A percentile compares a stretch with the other conserved stretches of the same genome.
Conservation (phyloP, 2,329 filamentous ascomycete species). For the Fusarium newnesense region DNA sequence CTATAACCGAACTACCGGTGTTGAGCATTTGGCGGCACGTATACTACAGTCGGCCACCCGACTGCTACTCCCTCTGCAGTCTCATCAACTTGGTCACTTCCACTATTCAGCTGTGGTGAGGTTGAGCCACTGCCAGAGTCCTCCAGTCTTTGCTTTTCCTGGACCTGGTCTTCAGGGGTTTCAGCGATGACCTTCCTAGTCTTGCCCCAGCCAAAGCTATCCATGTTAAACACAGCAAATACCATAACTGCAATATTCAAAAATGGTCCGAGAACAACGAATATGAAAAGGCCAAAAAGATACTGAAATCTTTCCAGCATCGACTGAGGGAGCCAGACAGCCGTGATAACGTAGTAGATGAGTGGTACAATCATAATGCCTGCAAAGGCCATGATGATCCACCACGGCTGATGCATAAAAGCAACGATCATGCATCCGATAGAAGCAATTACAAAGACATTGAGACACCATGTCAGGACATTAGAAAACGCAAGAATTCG, state of each 20-base stretch:
- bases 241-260: slow-evolving; percentile 42
- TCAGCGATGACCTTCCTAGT: slow-evolving; percentile 36
- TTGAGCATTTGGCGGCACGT: slow-evolving; percentile 7
- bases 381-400: slow-evolving; percentile 42
- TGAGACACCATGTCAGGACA: slow-evolving; percentile 40
- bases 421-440: slow-evolving; percentile 44
- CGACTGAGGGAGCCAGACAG: slow-evolving; percentile 38
- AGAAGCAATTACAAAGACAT: slow-evolving; percentile 42
- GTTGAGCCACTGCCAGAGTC: not conserved
- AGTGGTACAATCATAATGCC: slow-evolving; percentile 42
- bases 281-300: slow-evolving; percentile 33
- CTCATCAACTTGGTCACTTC: not conserved
- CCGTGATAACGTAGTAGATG: slow-evolving; percentile 39
- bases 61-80: not conserved
- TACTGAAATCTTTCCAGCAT: slow-evolving; percentile 38
- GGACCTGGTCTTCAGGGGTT: not conserved
- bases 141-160: slow-evolving; percentile 4
- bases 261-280: slow-evolving; percentile 39
- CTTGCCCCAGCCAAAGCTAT: slow-evolving; percentile 45
- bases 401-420: slow-evolving; percentile 42
- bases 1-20: not conserved
- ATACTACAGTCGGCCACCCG: slow-evolving; percentile 10
- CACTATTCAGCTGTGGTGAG: not conserved
- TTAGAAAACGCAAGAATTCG: slow-evolving; percentile 39
- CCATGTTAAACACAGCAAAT: slow-evolving; percentile 43